Evolutionary conservation across 1,139 yeast species (phyloP), one percentile per base, ranked within the genome.

Genomic region (Fermentozyma sake): DNA sequence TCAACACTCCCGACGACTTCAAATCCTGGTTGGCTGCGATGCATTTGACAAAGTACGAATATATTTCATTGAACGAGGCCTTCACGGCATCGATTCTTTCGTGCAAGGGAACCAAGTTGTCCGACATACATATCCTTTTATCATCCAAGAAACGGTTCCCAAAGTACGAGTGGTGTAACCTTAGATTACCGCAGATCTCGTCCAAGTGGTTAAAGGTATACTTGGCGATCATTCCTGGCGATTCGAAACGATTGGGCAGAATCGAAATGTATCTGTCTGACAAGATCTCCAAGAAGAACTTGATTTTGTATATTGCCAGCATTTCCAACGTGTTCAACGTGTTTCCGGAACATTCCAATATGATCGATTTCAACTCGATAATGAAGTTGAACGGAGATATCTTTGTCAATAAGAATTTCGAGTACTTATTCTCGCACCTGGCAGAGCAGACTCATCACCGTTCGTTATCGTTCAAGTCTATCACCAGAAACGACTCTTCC

Each of bases 71-170:
- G 33, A 73, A 70, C 47, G 77, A 73, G 49, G 67, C 76, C 9
- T 74, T 63, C 42, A 72, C 79, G 1, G 80, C 79, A 9, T 78
- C 72, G 7, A 50, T 72, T 17, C 52, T 74, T 24, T 68, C 76
- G n/a, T 49, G 68, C n/a, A 71, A 69, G 39, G 79, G 76, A 1
- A 57, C 73, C 5, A 55, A 62, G 34, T 60, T 73, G 36, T 59
- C 70, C n/a, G 80, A 74, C 42, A 62, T 72, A 26, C 72, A 72
- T 39, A 68, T 74, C 2, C 51, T 74, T 20, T 55, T 74, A 31
- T 62, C 72, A 3, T 66, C 66, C 27, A 64, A 58, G 34, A 68
- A 70, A 41, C 56, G 69, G 33, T 57, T 59, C 29, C 49, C 66
- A 13, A 64, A 68, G 32, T 61, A 49, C 29, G 80, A 74, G 41